A percentile compares a stretch with the other conserved stretches of the same genome.
Conservation (phyloP, 2,329 filamentous ascomycete species). For the Pseudocercospora vitis region DNA sequence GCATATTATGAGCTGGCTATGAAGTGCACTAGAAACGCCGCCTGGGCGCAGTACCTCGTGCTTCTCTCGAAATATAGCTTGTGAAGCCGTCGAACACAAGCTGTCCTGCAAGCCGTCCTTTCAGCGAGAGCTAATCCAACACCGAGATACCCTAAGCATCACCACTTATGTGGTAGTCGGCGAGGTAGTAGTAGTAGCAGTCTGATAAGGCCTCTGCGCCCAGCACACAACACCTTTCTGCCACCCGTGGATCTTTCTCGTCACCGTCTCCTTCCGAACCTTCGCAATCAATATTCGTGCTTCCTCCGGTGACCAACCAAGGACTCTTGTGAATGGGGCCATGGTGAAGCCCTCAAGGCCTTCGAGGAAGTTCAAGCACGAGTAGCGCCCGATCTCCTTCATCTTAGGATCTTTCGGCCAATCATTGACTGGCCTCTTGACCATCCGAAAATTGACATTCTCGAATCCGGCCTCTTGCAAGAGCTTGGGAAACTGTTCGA, state of each 20-base stretch:
- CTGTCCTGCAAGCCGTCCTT: too few relatives aligned
- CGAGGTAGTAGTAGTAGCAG: too few relatives aligned
- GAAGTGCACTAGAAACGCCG: too few relatives aligned
- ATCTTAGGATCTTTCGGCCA: constrained; percentile 33
- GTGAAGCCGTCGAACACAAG: too few relatives aligned
- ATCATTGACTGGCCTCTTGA: constrained; percentile 32
- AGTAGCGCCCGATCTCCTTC: constrained; percentile 22
- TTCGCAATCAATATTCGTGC: constrained; percentile 48
- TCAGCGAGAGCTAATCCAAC: too few relatives aligned
- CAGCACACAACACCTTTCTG: constrained; percentile 24
- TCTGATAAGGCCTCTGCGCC: neutral
- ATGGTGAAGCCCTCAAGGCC: constrained; percentile 48
- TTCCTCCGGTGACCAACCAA: constrained; percentile 47
- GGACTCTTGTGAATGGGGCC: constrained; percentile 43
- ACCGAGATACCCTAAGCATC: too few relatives aligned
- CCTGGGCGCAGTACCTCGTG: too few relatives aligned
- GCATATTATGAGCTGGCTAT: too few relatives aligned
- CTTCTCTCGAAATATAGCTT: too few relatives aligned
- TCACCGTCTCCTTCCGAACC: constrained; percentile 41
- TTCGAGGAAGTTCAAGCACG: constrained; percentile 33
- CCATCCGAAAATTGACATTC: constrained; percentile 26
- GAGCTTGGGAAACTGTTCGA: constrained; percentile 20
- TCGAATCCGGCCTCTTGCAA: constrained; percentile 32
- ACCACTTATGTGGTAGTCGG: too few relatives aligned
- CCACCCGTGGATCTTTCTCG: constrained; percentile 25